phyloP scores from a whole-genome alignment of 1,284 basidiomycete species.

The Grifola frondosa region DNA sequence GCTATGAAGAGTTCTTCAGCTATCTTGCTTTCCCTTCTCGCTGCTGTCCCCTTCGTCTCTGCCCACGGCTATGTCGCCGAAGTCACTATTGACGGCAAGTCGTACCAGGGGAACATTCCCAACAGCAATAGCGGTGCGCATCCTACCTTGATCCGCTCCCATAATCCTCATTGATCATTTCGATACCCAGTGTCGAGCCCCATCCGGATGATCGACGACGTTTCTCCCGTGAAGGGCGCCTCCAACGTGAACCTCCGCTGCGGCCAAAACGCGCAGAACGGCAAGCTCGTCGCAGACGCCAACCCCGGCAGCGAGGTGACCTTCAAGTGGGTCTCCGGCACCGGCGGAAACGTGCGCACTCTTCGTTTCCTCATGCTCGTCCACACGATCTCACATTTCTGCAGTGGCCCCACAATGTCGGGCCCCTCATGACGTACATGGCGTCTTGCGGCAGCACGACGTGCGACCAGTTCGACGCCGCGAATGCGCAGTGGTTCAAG shows the following conservation, averaged over 20 bases:
- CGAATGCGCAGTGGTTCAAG: conserved; percentile 70
- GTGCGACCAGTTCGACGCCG: conserved; percentile 59
- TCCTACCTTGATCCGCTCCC: conserved; percentile 40
- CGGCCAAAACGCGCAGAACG: conserved; percentile 40
- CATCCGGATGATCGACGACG: conserved; percentile 29
- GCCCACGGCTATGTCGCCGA: conserved; percentile 61
- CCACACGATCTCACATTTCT: not conserved
- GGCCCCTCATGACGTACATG: conserved; percentile 72
- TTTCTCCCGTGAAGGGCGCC: conserved; percentile 43
- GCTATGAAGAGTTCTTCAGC: conserved; percentile 19
- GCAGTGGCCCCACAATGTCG: conserved; percentile 44
- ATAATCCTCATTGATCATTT: conserved; percentile 49
- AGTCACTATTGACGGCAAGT: conserved; percentile 55
- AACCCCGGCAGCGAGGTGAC: conserved; percentile 40
- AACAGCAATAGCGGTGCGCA: conserved; percentile 30
- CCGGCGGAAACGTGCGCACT: conserved; percentile 31
- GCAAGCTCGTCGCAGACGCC: conserved; percentile 36
- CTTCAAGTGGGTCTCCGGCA: conserved; percentile 58
- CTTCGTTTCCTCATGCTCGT: not conserved
- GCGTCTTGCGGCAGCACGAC: conserved; percentile 54
- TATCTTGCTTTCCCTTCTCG: conserved; percentile 20
- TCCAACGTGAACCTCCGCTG: conserved; percentile 40
- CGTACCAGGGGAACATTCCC: conserved; percentile 55
- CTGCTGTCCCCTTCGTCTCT: conserved; percentile 33
- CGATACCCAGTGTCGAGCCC: conserved; percentile 13